Conservation (phyloP, 202 grass and related monocot genomes). For the Saccharum hybrid region DNA sequence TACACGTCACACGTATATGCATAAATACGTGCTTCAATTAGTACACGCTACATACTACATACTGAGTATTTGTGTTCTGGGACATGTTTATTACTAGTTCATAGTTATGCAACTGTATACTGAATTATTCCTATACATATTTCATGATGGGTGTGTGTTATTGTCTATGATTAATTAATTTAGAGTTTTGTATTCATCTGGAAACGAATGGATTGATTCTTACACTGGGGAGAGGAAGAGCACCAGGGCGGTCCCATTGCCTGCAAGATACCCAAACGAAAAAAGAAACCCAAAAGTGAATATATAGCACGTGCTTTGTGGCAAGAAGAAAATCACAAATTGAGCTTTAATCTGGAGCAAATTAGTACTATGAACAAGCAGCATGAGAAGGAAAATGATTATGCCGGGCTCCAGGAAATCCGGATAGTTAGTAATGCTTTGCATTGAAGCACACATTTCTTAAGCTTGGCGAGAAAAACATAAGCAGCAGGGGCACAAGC, state of each 20-base stretch:
- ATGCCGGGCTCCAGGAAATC: neutral
- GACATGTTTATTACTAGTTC: too few species aligned
- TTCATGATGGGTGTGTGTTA: too few species aligned
- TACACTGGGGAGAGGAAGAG: conserved; percentile 92
- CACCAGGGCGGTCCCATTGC: conserved; percentile 84
- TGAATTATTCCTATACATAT: neutral
- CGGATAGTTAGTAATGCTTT: neutral
- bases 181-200: neutral
- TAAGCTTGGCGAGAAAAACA: neutral
- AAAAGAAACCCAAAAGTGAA: neutral
- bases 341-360: neutral
- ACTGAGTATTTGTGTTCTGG: neutral
- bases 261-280: conserved; percentile 41
- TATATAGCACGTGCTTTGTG: neutral
- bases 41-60: neutral
- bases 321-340: neutral
- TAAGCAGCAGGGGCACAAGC: neutral
- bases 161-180: too few species aligned
- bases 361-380: neutral
- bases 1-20: neutral
- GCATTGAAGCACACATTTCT: neutral
- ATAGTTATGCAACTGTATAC: neutral
- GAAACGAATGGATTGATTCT: conserved; percentile 34
- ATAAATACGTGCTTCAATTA: neutral
- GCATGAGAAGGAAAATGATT: neutral